A percentile compares a stretch with the other conserved stretches of the same genome.
These are phyloP conservation scores for Wickerhamiella azymoides DNA, from an alignment of 805 yeast species.

Conservation along the genomic window DNA sequence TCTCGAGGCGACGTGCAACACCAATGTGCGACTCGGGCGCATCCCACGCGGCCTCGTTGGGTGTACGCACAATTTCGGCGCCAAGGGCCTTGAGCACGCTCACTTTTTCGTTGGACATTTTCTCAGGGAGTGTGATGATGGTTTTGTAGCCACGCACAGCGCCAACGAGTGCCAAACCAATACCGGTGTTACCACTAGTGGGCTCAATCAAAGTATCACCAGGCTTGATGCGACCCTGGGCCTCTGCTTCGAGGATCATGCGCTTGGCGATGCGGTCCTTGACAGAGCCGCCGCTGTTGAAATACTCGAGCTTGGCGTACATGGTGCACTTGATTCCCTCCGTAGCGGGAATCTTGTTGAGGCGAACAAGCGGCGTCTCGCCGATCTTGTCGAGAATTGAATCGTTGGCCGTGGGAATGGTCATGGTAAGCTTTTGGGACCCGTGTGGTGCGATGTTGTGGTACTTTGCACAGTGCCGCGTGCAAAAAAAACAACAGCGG, in stretches of 20 bases:
- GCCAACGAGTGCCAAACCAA: conserved; percentile 75
- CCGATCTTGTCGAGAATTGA: conserved; percentile 67
- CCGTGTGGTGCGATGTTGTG: no score
- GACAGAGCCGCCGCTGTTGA: conserved; percentile 84
- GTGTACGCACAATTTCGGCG: conserved; percentile 82
- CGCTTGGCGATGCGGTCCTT: conserved; percentile 79
- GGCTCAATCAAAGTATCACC: conserved; percentile 73
- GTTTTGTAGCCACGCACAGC: conserved; percentile 80
- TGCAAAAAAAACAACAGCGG: no score
- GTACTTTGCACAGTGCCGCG: no score
- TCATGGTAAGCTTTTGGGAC: background rate
- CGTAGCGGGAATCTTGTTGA: conserved; percentile 65
- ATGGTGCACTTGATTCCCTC: conserved; percentile 53
- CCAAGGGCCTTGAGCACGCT: conserved; percentile 79
- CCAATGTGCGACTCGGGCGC: conserved; percentile 86
- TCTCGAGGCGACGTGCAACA: conserved; percentile 65
- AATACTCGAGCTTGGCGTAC: conserved; percentile 61
- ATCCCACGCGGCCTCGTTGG: conserved; percentile 88
- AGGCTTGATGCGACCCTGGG: conserved; percentile 64
- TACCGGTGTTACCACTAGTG: conserved; percentile 85
- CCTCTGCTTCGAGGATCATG: conserved; percentile 79
- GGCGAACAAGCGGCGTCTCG: conserved; percentile 64
- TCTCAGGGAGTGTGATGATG: conserved; percentile 78
- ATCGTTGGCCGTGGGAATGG: conserved; percentile 26
- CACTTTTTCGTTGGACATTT: conserved; percentile 84